Percentiles rank a stretch among this genome's conserved stretches.
Conservation (phyloP, 306 rosid genomes). For the Calophaca sinica region DNA sequence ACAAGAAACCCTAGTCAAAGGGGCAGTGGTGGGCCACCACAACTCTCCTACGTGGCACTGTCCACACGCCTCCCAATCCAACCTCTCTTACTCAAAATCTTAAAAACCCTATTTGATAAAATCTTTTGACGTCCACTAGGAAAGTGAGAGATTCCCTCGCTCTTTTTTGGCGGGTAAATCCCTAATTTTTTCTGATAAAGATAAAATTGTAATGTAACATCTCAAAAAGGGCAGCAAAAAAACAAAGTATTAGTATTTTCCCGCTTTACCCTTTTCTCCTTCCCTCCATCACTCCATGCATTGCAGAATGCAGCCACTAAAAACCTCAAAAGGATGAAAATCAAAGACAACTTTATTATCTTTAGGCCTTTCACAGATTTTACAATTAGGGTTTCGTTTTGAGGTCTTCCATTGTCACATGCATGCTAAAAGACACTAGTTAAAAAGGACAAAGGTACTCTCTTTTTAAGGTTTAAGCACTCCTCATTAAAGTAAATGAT, state of each 20-base stretch:
- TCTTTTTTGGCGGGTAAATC: conserved; percentile 71
- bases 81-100: conserved; percentile 33
- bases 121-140: conserved; percentile 82
- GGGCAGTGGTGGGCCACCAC: conserved; percentile 55
- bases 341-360: conserved; percentile 24
- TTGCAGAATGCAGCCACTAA: conserved; percentile 31
- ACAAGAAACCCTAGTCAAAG: conserved; percentile 63
- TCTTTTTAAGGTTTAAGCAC: conserved; percentile 48
- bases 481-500: conserved; percentile 51
- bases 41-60: conserved; percentile 53
- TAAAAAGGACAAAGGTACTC: conserved; percentile 50
- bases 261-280: conserved; percentile 53
- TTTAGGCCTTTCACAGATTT: conserved; percentile 18
- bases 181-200: conserved; percentile 28
- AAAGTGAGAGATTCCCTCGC: conserved; percentile 53
- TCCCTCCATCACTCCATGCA: conserved; percentile 23
- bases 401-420: conserved; percentile 49
- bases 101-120: conserved; percentile 68
- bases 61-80: conserved; percentile 44
- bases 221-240: not conserved
- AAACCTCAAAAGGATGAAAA: conserved; percentile 50
- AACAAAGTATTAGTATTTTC: conserved; percentile 39
- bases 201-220: not conserved
- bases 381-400: conserved; percentile 40
- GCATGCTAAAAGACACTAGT: conserved; percentile 43